Base-by-base conservation (phyloP, 78 protist species). In the Dictyostelium purpureum region DNA sequence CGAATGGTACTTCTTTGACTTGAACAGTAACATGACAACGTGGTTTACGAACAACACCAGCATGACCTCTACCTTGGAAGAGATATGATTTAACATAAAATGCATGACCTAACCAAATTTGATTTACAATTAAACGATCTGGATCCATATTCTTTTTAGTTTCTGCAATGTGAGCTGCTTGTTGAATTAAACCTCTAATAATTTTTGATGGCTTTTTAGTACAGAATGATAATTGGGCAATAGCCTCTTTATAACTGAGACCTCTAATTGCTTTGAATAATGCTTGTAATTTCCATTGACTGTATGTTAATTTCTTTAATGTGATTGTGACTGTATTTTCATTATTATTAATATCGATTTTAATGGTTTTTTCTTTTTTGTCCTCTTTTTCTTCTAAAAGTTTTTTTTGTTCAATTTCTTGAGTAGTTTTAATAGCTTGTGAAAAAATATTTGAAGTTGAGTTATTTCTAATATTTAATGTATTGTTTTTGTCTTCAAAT, bases 51-150 rank as follows among this genome's bases (percentile, higher is more conserved):
- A 52, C n/a, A 14, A 56, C 42, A 35, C 66, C 35, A 9, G 74
- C 69, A n/a, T 70, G 63, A 49, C 92, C 90, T 85, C 92, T 85
- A 73, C 79, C 92, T 35, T 49, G 57, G 24, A 63, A 38, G 31
- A 54, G 45, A 4, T 73, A 12, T 45, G 42, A n/a, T 38, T 5
- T 16, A 59, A 31, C 65, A 51, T 73, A 85, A 18, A 18, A 21
- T 85, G 82, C 52, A 71, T 82, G 76, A 43, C 92, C 92, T 33
- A 42, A 43, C 67, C 71, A 85, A 71, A 85, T 73, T 85, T 85
- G 92, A 73, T 42, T 47, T 28, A 85, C 66, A n/a, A 74, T 21
- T 73, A 85, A 73, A 73, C 92, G 80, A 73, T 85, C 92, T 42
- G 92, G 92, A 33, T 85, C 45, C 66, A 85, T 57, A 19, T 65